Percentiles rank a stretch among this genome's conserved stretches.
phyloP scores from a whole-genome alignment of 2,329 filamentous ascomycete genomes.

The Diaporthe caulivora region DNA sequence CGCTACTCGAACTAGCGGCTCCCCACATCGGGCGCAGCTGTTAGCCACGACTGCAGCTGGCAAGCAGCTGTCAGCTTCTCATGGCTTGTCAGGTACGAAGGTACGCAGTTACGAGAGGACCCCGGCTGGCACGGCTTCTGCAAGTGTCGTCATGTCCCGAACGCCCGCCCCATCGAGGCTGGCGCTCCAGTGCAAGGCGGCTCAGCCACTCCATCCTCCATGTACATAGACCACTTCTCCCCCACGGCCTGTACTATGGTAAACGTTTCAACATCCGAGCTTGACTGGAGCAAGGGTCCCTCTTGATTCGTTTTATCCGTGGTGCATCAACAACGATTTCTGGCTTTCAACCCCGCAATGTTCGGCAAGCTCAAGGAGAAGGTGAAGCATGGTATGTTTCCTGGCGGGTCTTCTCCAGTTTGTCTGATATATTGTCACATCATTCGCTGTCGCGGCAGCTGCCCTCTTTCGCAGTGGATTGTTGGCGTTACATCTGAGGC shows the following conservation, averaged over 20 bases:
- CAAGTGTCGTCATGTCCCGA: conserved; percentile 24
- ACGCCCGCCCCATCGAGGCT: conserved; percentile 22
- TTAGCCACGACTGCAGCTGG: not conserved
- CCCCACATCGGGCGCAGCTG: not conserved
- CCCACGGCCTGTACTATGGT: not conserved
- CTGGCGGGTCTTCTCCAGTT: conserved; percentile 8
- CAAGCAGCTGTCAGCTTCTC: not conserved
- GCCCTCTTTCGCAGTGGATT: conserved; percentile 2
- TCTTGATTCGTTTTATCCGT: not conserved
- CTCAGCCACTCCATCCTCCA: conserved; percentile 25
- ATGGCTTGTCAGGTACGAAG: not conserved
- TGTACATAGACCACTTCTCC: not conserved
- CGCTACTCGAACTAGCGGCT: not conserved
- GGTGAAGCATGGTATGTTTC: conserved; percentile 27
- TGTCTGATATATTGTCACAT: conserved; percentile 32
- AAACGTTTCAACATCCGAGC: conserved; percentile 12
- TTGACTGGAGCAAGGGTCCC: not conserved
- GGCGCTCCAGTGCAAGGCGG: not conserved
- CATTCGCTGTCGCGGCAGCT: conserved; percentile 11
- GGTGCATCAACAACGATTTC: not conserved
- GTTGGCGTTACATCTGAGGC: not conserved
- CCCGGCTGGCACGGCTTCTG: conserved; percentile 19
- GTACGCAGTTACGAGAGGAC: not conserved
- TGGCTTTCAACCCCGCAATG: not conserved
- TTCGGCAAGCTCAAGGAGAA: conserved; percentile 27